Evolutionary conservation across 768 basidiomycete genomes (phyloP).

Genomic region (Russula sp.): DNA sequence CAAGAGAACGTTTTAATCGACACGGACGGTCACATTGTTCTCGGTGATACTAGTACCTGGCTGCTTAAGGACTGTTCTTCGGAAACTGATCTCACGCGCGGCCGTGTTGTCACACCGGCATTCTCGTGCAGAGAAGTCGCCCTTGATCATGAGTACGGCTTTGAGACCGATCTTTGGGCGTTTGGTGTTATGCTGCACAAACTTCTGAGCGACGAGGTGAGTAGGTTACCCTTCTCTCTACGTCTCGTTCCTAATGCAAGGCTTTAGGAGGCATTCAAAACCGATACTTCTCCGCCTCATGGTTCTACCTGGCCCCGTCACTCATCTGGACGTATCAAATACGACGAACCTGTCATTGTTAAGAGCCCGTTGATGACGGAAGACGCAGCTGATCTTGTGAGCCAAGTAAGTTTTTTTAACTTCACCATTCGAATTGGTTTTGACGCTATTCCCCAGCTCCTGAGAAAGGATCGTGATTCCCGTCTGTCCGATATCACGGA

Average conservation of each 20-base stretch:
- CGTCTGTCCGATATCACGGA: constrained; percentile 11
- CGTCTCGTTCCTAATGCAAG: not conserved
- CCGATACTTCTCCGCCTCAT: too few relatives aligned
- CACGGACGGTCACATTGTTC: constrained; percentile 78
- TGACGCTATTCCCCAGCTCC: not conserved
- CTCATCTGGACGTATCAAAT: constrained; percentile 3
- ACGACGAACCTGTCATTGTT: constrained; percentile 7
- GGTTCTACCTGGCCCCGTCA: constrained; percentile 18
- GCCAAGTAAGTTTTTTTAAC: constrained; percentile 1
- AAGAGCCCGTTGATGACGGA: constrained; percentile 13
- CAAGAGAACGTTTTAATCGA: constrained; percentile 96
- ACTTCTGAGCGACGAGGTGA: constrained; percentile 19
- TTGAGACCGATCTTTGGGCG: constrained; percentile 28
- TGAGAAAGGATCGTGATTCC: constrained; percentile 2
- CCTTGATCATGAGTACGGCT: constrained; percentile 13
- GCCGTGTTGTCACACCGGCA: constrained; percentile 18
- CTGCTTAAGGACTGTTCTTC: constrained; percentile 78
- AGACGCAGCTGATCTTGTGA: constrained; percentile 19
- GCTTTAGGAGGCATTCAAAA: constrained; percentile 18
- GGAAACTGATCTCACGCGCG: not conserved
- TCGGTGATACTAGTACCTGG: constrained; percentile 93
- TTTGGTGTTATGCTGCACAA: constrained; percentile 28
- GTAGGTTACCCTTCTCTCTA: not conserved
- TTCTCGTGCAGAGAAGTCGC: constrained; percentile 27
- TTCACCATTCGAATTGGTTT: not conserved